Evolutionary conservation across 192 early-diverging fungal species (phyloP).

Genomic region (Mortierella hygrophila): DNA sequence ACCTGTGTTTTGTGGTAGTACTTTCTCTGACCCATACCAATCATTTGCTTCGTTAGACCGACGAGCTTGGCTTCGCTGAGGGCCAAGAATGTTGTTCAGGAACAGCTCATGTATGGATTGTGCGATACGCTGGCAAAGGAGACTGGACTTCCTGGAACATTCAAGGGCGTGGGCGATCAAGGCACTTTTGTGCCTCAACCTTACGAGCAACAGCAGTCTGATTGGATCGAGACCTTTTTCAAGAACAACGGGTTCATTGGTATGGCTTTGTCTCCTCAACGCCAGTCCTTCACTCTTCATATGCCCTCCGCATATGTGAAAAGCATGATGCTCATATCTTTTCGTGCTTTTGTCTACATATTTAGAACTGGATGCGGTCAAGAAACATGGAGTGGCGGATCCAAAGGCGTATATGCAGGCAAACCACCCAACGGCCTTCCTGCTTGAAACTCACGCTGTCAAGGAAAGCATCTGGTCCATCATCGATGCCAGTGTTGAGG

Average conservation of each 20-base stretch:
- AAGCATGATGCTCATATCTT: too few relatives aligned
- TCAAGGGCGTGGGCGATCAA: constrained; percentile 37
- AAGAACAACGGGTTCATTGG: constrained; percentile 52
- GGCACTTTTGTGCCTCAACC: constrained; percentile 37
- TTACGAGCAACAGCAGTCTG: constrained; percentile 47
- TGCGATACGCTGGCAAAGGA: constrained; percentile 41
- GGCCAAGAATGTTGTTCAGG: constrained; percentile 22
- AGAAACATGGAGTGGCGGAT: constrained; percentile 32
- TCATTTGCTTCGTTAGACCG: constrained; percentile 15
- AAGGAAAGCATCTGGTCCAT: constrained; percentile 53
- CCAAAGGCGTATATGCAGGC: constrained; percentile 32
- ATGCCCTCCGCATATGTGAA: too few relatives aligned
- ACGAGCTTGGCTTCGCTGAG: constrained; percentile 20
- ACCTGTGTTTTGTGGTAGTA: too few relatives aligned
- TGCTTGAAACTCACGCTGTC: constrained; percentile 35
- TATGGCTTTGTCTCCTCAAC: not conserved
- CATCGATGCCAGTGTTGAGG: constrained; percentile 49
- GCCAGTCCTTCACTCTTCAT: too few relatives aligned
- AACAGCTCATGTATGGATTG: constrained; percentile 41
- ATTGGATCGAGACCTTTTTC: constrained; percentile 51
- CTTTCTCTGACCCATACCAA: not conserved
- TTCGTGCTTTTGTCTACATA: not conserved
- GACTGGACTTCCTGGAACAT: constrained; percentile 12
- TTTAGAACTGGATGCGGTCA: constrained; percentile 29
- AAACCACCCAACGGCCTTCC: constrained; percentile 36